phyloP scores from a whole-genome alignment of 225 moss, liverwort and hornwort species.

The Lunularia cruciata region DNA sequence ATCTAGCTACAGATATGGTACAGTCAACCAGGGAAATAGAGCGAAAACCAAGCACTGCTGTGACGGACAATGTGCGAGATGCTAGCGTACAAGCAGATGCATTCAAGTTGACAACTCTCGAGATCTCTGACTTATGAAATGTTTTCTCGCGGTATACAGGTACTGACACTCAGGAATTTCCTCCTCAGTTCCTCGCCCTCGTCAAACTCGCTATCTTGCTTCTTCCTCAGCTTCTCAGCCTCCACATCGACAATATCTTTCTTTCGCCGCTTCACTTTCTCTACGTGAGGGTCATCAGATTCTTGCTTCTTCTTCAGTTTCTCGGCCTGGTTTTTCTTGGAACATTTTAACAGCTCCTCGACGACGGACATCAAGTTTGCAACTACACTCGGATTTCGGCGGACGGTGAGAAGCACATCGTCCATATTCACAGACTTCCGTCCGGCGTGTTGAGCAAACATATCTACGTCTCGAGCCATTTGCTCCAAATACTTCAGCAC shows the following conservation, averaged over 20 bases:
- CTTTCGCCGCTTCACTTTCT: slow-evolving; percentile 11
- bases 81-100: too few species aligned
- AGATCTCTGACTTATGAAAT: not conserved
- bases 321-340: slow-evolving; percentile 33
- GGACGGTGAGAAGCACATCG: slow-evolving; percentile 43
- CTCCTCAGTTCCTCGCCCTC: not conserved
- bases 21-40: too few species aligned
- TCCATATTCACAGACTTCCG: slow-evolving; percentile 51
- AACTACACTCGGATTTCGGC: slow-evolving; percentile 40
- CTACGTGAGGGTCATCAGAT: not conserved
- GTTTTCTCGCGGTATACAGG: not conserved
- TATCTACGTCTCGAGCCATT: slow-evolving; percentile 44
- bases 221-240: not conserved
- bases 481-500: slow-evolving; percentile 38
- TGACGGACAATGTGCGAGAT: too few species aligned
- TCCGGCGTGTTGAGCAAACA: slow-evolving; percentile 51
- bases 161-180: not conserved
- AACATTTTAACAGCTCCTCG: slow-evolving; percentile 25
- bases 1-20: too few species aligned
- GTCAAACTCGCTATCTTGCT: not conserved
- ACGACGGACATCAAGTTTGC: slow-evolving; percentile 33
- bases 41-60: too few species aligned
- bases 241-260: not conserved
- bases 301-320: slow-evolving; percentile 32
- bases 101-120: too few species aligned